Conservation (phyloP, 2,329 filamentous ascomycete species). For the Epichloe baconii region DNA sequence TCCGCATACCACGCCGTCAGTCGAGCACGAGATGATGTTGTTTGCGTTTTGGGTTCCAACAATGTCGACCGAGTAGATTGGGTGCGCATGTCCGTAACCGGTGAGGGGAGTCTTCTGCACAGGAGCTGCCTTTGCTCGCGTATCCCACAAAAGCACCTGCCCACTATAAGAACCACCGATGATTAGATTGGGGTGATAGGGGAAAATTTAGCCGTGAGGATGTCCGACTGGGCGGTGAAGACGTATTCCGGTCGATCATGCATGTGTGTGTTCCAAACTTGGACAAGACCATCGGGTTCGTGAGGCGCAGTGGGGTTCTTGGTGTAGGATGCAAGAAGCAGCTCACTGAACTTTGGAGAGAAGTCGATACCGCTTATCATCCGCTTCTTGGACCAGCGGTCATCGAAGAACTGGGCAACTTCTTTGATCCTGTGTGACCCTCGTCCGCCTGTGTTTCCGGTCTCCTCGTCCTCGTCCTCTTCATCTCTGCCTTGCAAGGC, state of each 20-base stretch:
- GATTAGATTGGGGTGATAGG: slow-evolving; percentile 92
- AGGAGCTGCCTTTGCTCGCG: slow-evolving; percentile 72
- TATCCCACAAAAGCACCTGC: slow-evolving; percentile 95
- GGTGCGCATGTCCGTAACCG: slow-evolving; percentile 89
- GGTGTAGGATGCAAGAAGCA: slow-evolving; percentile 88
- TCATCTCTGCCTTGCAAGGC: slow-evolving; percentile 63
- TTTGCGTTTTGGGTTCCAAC: slow-evolving; percentile 97
- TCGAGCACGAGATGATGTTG: slow-evolving; percentile 95
- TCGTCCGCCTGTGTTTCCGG: slow-evolving; percentile 54
- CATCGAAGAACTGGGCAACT: slow-evolving; percentile 84
- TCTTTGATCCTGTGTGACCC: slow-evolving; percentile 70
- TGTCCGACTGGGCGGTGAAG: slow-evolving; percentile 91
- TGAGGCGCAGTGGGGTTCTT: slow-evolving; percentile 93
- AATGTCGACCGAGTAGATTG: slow-evolving; percentile 88
- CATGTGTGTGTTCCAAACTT: slow-evolving; percentile 94
- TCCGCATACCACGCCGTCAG: slow-evolving; percentile 89
- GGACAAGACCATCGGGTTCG: slow-evolving; percentile 83
- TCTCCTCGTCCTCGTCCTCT: slow-evolving; percentile 72
- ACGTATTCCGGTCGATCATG: slow-evolving; percentile 91
- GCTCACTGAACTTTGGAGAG: slow-evolving; percentile 87
- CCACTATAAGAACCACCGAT: slow-evolving; percentile 94
- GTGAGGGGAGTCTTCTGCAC: slow-evolving; percentile 96
- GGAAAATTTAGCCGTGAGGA: slow-evolving; percentile 94
- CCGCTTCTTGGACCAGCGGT: slow-evolving; percentile 91
- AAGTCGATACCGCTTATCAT: slow-evolving; percentile 96